phyloP scores from a whole-genome alignment of 441 rosid genomes.

The Populus hybrid region DNA sequence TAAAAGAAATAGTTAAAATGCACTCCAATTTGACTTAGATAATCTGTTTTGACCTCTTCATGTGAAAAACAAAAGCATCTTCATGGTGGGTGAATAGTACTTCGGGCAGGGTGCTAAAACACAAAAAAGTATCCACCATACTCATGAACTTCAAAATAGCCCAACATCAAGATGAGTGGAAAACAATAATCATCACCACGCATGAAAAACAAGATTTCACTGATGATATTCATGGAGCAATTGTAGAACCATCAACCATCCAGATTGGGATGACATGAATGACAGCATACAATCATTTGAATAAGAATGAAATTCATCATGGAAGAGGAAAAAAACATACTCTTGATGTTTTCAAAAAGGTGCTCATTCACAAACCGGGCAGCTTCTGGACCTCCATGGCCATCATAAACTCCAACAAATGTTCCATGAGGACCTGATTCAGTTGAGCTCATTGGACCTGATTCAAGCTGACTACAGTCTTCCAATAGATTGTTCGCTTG shows the following conservation, averaged over 20 bases:
- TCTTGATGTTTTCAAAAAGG: constrained; percentile 60
- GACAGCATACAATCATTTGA: not conserved
- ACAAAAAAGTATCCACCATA: not conserved
- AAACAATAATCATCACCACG: not conserved
- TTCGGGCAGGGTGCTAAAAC: not conserved
- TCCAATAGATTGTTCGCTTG: constrained; percentile 77
- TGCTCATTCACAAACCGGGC: constrained; percentile 68
- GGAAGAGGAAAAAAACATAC: constrained; percentile 33
- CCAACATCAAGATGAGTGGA: not conserved
- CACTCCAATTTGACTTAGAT: not conserved
- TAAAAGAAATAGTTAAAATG: not conserved
- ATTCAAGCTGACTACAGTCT: constrained; percentile 83
- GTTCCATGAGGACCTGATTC: constrained; percentile 84
- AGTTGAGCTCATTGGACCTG: constrained; percentile 67
- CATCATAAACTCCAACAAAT: constrained; percentile 92
- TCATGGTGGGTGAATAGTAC: not conserved
- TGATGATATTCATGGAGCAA: not conserved
- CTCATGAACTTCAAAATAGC: not conserved
- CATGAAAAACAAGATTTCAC: not conserved
- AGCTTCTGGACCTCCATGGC: constrained; percentile 95
- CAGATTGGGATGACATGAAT: not conserved
- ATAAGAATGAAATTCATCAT: constrained; percentile 2
- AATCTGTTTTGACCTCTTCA: not conserved
- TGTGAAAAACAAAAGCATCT: not conserved
- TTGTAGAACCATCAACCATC: not conserved